Conservation (phyloP, 306 rosid genomes). For the Senna tora region DNA sequence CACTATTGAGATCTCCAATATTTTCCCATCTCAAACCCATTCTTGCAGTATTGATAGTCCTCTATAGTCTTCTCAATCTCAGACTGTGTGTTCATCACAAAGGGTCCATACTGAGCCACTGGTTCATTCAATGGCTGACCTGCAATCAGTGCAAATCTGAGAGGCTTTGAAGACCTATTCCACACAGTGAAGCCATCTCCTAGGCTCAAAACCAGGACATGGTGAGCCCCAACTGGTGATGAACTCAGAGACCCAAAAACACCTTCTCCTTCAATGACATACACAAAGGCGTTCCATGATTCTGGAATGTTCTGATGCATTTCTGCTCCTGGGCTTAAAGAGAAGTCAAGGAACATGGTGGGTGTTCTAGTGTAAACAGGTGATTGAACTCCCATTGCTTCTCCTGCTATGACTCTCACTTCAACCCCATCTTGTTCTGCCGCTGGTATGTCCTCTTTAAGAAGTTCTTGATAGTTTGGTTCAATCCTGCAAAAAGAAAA, state of each 20-base stretch:
- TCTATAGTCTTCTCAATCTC: conserved; percentile 78
- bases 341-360: conserved; percentile 80
- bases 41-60: conserved; percentile 65
- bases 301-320: conserved; percentile 75
- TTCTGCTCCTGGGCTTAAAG: conserved; percentile 58
- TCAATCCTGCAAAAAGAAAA: conserved; percentile 63
- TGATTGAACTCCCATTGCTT: conserved; percentile 76
- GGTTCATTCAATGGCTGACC: conserved; percentile 91
- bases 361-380: conserved; percentile 88
- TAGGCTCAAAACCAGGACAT: conserved; percentile 65
- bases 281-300: conserved; percentile 79
- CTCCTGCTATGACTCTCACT: conserved; percentile 86
- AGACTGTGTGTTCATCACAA: conserved; percentile 92
- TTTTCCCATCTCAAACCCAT: conserved; percentile 87
- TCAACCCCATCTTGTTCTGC: conserved; percentile 78
- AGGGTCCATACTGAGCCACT: conserved; percentile 85
- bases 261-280: conserved; percentile 85
- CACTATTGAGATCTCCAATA: conserved; percentile 79
- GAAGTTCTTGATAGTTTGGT: conserved; percentile 83
- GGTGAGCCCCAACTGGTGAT: conserved; percentile 51
- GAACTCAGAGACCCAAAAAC: conserved; percentile 61
- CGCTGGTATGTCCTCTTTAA: conserved; percentile 58
- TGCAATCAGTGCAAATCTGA: conserved; percentile 68
- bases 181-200: conserved; percentile 85
- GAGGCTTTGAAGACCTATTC: conserved; percentile 72